Evolutionary conservation across 2,329 filamentous ascomycete genomes (phyloP).

Genomic region (Aspergillus jensenii): DNA sequence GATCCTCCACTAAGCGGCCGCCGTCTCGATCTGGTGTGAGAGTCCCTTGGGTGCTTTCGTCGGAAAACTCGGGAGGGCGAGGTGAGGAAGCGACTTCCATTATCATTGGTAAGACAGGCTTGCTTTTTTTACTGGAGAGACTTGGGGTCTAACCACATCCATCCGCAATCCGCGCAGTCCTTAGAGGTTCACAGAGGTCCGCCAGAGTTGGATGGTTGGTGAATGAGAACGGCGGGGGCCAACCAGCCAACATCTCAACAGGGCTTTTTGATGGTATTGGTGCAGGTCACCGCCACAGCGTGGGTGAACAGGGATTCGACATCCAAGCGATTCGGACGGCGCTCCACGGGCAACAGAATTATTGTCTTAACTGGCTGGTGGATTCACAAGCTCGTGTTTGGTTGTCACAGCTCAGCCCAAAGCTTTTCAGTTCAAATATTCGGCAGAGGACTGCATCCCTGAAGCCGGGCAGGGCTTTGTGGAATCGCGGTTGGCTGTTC

Average conservation of each 20-base stretch:
- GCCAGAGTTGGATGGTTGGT: neutral
- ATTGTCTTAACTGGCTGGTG: conserved; percentile 8
- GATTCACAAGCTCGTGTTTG: conserved; percentile 13
- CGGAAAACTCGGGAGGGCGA: conserved; percentile 1
- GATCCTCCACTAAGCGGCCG: conserved; percentile 20
- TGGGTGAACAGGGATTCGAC: conserved; percentile 9
- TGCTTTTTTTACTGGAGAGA: neutral
- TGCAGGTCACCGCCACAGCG: conserved; percentile 14
- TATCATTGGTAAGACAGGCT: neutral
- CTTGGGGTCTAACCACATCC: neutral
- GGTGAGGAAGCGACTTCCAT: neutral
- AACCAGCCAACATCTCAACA: neutral
- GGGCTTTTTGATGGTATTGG: neutral
- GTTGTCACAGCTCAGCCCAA: neutral
- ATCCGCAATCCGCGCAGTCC: neutral
- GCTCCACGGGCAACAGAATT: conserved; percentile 5
- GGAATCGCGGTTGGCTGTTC: neutral
- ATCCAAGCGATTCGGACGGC: conserved; percentile 1
- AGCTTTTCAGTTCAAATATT: neutral
- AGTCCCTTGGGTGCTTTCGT: neutral
- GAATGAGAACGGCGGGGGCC: neutral
- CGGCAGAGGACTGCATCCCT: neutral
- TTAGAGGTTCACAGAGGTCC: neutral
- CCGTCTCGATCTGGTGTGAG: conserved; percentile 10
- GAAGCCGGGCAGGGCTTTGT: neutral